Evolutionary conservation across 1,284 basidiomycete species (phyloP).

Genomic region (Microbotryum lychnidis-dioicae): DNA sequence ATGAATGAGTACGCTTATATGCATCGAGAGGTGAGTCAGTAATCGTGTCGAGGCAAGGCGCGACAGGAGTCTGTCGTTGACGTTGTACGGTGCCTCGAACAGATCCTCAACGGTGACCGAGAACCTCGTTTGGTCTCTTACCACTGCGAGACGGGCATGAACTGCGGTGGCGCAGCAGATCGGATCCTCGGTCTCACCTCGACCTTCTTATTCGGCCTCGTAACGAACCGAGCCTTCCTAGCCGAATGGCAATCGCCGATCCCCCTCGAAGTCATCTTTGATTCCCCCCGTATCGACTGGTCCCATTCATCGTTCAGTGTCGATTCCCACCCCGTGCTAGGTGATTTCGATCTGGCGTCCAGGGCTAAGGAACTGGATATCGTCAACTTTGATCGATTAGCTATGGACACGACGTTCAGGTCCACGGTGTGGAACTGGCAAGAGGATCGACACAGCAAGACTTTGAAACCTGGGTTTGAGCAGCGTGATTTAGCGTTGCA

Average conservation of each 20-base stretch:
- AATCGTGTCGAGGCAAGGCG: too few relatives aligned
- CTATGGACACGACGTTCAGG: conserved; percentile 20
- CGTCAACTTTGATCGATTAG: conserved; percentile 21
- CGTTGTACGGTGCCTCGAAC: not conserved
- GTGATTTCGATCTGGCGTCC: conserved; percentile 3
- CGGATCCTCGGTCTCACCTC: conserved; percentile 26
- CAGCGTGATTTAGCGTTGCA: conserved; percentile 15
- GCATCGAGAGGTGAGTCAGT: conserved; percentile 8
- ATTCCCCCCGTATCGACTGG: conserved; percentile 21
- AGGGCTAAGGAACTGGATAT: conserved; percentile 17
- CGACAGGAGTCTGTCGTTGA: too few relatives aligned
- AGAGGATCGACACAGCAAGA: not conserved
- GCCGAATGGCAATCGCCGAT: conserved; percentile 24
- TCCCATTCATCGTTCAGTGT: conserved; percentile 16
- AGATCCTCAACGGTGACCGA: conserved; percentile 16
- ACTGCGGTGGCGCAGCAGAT: conserved; percentile 24
- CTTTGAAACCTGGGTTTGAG: conserved; percentile 16
- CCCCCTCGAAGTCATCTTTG: conserved; percentile 25
- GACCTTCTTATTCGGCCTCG: conserved; percentile 21
- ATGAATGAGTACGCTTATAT: conserved; percentile 7
- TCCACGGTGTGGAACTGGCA: conserved; percentile 16
- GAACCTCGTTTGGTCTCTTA: conserved; percentile 23
- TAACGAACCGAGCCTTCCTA: conserved; percentile 20
- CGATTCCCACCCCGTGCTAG: conserved; percentile 10
- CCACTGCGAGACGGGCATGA: conserved; percentile 15